A percentile compares a stretch with the other conserved stretches of the same genome.
phyloP scores from a whole-genome alignment of 2,329 filamentous ascomycete genomes.

The Ophiosphaerella korrae region DNA sequence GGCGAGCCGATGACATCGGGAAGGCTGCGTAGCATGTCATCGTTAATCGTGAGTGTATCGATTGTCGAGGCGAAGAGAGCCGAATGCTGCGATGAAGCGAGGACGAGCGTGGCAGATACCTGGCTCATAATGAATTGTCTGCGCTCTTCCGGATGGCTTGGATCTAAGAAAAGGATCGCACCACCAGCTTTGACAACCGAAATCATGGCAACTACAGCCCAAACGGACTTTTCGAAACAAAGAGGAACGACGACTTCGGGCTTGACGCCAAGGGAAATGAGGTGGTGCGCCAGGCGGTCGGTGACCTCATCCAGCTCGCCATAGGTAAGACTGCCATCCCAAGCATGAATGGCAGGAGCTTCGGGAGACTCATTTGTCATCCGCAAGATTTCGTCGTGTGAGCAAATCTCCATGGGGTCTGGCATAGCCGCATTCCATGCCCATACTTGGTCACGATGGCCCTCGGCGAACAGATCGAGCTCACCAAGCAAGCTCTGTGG shows the following conservation, averaged over 20 bases:
- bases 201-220: slow-evolving; percentile 44
- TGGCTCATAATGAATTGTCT: slow-evolving; percentile 8
- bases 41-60: slow-evolving; percentile 7
- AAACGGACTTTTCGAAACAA: slow-evolving; percentile 23
- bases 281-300: slow-evolving; percentile 7
- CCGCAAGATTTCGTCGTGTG: neutral
- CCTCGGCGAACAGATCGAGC: too few species aligned
- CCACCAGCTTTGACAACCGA: slow-evolving; percentile 49
- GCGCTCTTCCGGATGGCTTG: slow-evolving; percentile 13
- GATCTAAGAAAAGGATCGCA: slow-evolving; percentile 39
- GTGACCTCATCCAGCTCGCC: slow-evolving; percentile 12
- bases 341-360: slow-evolving; percentile 13
- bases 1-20: slow-evolving; percentile 47
- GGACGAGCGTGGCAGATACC: slow-evolving; percentile 54
- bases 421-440: neutral
- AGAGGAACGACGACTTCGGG: slow-evolving; percentile 11
- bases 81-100: slow-evolving; percentile 79
- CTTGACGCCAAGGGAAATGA: slow-evolving; percentile 10
- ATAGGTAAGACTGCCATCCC: slow-evolving; percentile 21
- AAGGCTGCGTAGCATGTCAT: slow-evolving; percentile 1
- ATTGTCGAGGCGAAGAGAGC: slow-evolving; percentile 2
- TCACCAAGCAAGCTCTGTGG: too few species aligned
- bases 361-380: slow-evolving; percentile 8
- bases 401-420: too few species aligned
- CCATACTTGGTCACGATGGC: neutral